Conservation (phyloP, 1,284 basidiomycete genomes). For the Violaceomyces palustris region DNA sequence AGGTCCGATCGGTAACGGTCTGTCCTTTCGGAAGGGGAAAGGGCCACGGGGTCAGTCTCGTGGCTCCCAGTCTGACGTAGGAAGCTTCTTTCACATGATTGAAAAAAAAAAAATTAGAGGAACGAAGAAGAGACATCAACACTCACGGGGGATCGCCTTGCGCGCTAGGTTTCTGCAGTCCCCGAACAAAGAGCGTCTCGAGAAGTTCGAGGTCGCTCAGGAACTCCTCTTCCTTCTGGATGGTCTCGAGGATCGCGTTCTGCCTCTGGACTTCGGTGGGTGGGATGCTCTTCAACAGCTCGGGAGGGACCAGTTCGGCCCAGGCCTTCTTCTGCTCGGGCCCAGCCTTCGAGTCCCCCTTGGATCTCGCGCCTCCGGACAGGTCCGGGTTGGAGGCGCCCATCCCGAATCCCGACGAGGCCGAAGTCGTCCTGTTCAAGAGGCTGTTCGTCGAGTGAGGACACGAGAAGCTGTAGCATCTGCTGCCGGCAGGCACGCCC, state of each 20-base stretch:
- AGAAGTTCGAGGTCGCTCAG: slow-evolving; percentile 80
- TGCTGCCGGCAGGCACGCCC: neutral
- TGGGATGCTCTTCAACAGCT: slow-evolving; percentile 66
- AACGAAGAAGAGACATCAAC: too few species aligned
- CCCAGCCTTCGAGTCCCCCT: slow-evolving; percentile 1
- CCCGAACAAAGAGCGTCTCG: slow-evolving; percentile 56
- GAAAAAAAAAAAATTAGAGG: too few species aligned
- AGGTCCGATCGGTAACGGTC: slow-evolving; percentile 31
- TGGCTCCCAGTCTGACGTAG: too few species aligned
- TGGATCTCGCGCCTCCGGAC: neutral
- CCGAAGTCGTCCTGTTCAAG: slow-evolving; percentile 6
- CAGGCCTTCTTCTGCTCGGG: slow-evolving; percentile 61
- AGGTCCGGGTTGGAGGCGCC: neutral
- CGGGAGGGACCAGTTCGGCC: slow-evolving; percentile 66
- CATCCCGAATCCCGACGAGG: slow-evolving; percentile 1
- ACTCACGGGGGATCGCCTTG: slow-evolving; percentile 29
- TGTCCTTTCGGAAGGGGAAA: too few species aligned
- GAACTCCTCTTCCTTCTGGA: slow-evolving; percentile 85
- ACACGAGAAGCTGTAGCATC: slow-evolving; percentile 40
- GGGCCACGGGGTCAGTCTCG: too few species aligned
- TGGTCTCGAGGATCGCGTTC: slow-evolving; percentile 83
- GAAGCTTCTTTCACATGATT: too few species aligned
- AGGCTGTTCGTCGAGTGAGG: slow-evolving; percentile 19
- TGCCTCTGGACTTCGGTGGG: slow-evolving; percentile 78
- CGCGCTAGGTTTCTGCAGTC: slow-evolving; percentile 30